Evolutionary conservation across 2,329 filamentous ascomycete genomes (phyloP).

Genomic region (Amylocarpus encephaloides): DNA sequence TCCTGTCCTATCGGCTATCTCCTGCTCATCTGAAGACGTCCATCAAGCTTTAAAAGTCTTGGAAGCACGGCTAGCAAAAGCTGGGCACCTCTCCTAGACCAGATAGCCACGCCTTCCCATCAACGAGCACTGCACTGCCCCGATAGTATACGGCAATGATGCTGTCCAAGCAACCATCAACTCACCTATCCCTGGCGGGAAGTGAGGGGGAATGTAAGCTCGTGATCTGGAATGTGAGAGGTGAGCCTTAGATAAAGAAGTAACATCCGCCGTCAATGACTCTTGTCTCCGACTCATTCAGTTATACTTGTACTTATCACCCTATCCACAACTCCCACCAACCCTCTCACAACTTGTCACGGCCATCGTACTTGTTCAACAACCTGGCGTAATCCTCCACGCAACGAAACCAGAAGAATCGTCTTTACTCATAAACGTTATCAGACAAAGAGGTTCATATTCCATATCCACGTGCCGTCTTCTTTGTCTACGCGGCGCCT

Average conservation of each 20-base stretch:
- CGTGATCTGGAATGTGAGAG: background rate
- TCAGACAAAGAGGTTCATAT: slow-evolving; percentile 1
- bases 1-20: background rate
- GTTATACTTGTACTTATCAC: slow-evolving; percentile 1
- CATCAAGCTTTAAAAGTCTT: background rate
- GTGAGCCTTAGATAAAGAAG: background rate
- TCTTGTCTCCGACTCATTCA: background rate
- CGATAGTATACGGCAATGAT: slow-evolving; percentile 1
- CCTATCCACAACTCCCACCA: background rate
- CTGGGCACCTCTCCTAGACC: background rate
- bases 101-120: background rate
- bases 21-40: background rate
- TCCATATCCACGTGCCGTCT: background rate
- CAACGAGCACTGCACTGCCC: background rate
- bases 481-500: background rate
- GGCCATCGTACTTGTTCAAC: slow-evolving; percentile 3
- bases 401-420: background rate
- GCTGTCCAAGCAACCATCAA: background rate
- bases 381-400: slow-evolving; percentile 1
- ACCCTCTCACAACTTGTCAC: background rate
- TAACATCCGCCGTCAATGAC: background rate
- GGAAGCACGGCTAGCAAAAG: background rate
- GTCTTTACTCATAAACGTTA: background rate
- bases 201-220: too few relatives aligned
- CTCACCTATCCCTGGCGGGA: background rate